These are phyloP conservation scores for Coprinopsis marcescibilis DNA, from an alignment of 768 basidiomycete species.

Conservation along the genomic window DNA sequence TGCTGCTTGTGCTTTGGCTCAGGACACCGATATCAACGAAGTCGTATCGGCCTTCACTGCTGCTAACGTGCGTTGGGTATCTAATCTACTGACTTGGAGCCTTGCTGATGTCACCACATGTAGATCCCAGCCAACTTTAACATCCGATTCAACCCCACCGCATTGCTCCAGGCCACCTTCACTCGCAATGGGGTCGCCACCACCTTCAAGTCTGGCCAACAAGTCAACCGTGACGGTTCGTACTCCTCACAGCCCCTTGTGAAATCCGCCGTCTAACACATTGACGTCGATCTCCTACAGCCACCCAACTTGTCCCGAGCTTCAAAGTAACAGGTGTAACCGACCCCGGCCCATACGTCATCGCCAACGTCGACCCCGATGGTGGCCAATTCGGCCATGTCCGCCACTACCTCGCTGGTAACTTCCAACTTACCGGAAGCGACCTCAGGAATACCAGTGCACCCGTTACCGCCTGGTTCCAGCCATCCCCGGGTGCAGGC, in stretches of 20 bases:
- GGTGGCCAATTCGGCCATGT: slow-evolving; percentile 33
- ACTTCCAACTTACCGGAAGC: slow-evolving; percentile 19
- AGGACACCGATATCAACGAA: slow-evolving; percentile 17
- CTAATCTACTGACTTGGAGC: neutral
- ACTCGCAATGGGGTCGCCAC: slow-evolving; percentile 18
- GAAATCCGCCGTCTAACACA: neutral
- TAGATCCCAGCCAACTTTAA: slow-evolving; percentile 19
- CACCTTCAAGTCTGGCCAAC: slow-evolving; percentile 22
- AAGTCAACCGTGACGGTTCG: slow-evolving; percentile 22
- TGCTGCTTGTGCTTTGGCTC: slow-evolving; percentile 12
- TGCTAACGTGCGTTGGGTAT: slow-evolving; percentile 16
- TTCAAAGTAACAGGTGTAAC: slow-evolving; percentile 24
- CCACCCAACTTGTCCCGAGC: slow-evolving; percentile 28
- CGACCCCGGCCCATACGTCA: slow-evolving; percentile 34
- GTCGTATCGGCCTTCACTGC: slow-evolving; percentile 21
- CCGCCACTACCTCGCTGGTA: slow-evolving; percentile 38
- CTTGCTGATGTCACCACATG: slow-evolving; percentile 4
- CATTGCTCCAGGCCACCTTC: slow-evolving; percentile 22
- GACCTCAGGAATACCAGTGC: slow-evolving; percentile 32
- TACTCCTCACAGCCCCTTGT: neutral
- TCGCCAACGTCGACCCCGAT: slow-evolving; percentile 38
- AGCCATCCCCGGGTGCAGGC: slow-evolving; percentile 27
- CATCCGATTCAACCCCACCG: slow-evolving; percentile 22
- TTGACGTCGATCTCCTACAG: slow-evolving; percentile 14
- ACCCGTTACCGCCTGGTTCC: slow-evolving; percentile 33